phyloP scores from a whole-genome alignment of 345 rosid genomes.

The Eucalyptus polyanthemos region DNA sequence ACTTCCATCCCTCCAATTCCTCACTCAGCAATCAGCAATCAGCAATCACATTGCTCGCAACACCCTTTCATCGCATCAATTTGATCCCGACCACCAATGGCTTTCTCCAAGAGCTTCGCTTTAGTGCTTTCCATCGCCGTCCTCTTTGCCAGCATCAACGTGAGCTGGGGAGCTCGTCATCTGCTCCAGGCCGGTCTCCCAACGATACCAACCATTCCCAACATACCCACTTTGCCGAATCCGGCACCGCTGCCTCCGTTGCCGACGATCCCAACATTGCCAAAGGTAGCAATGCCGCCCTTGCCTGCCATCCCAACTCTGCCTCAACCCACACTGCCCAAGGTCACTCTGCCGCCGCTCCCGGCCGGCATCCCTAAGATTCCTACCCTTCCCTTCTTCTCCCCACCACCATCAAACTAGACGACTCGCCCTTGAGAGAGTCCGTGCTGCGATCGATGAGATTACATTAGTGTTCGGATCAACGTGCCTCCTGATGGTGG shows the following conservation, averaged over 20 bases:
- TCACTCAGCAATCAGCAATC: not conserved
- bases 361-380: not conserved
- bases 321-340: constrained; percentile 3
- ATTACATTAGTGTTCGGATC: not conserved
- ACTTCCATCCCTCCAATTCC: not conserved
- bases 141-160: not conserved
- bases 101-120: not conserved
- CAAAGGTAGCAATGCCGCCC: not conserved
- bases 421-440: not conserved
- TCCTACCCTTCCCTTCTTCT: not conserved
- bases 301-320: constrained; percentile 1
- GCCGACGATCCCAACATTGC: not conserved
- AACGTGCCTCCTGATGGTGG: not conserved
- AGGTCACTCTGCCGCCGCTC: not conserved
- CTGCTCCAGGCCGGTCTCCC: constrained; percentile 8
- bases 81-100: not conserved
- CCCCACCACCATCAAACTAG: constrained; percentile 1
- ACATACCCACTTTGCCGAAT: not conserved
- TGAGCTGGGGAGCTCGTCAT: constrained; percentile 8
- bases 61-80: not conserved
- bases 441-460: not conserved
- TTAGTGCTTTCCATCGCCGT: not conserved
- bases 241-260: not conserved
- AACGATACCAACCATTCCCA: not conserved
- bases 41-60: not conserved